A percentile compares a stretch with the other conserved stretches of the same genome.
These are phyloP conservation scores for Alternaria dauci DNA, from an alignment of 2,329 filamentous ascomycete genomes.

Conservation along the genomic window DNA sequence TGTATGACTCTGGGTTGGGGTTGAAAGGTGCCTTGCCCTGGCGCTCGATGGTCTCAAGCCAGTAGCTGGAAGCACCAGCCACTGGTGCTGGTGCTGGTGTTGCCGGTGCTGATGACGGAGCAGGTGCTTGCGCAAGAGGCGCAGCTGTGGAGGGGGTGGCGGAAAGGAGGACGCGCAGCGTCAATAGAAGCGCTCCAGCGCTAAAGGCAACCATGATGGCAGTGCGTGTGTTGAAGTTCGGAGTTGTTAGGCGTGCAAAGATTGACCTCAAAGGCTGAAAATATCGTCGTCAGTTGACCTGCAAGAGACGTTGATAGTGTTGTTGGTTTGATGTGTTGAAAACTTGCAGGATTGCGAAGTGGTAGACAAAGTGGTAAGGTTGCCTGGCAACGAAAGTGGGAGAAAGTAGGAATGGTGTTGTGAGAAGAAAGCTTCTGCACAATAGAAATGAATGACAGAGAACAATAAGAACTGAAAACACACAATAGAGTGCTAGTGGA, in stretches of 20 bases:
- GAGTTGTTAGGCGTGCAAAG: conserved; percentile 21
- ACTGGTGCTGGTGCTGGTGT: conserved; percentile 28
- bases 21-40: conserved; percentile 74
- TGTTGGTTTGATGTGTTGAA: conserved; percentile 18
- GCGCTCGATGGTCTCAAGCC: conserved; percentile 74
- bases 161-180: conserved; percentile 49
- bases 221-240: conserved; percentile 29
- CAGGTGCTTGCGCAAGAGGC: conserved; percentile 38
- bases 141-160: conserved; percentile 39
- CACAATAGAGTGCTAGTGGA: conserved; percentile 40
- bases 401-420: conserved; percentile 24
- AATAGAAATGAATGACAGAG: conserved; percentile 44
- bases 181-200: conserved; percentile 48
- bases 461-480: conserved; percentile 40
- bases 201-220: conserved; percentile 51
- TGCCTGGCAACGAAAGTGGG: conserved; percentile 32
- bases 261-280: conserved; percentile 33
- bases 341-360: conserved; percentile 20
- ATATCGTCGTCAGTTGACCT: conserved; percentile 38
- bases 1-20: conserved; percentile 64
- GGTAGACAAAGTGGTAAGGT: conserved; percentile 19
- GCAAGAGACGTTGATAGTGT: conserved; percentile 34
- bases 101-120: conserved; percentile 16
- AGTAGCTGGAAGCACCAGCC: conserved; percentile 62
- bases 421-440: conserved; percentile 21